A percentile compares a stretch with the other conserved stretches of the same genome.
Evolutionary conservation across 2,329 filamentous ascomycete species (phyloP).

Genomic region (Talaromyces sp.): DNA sequence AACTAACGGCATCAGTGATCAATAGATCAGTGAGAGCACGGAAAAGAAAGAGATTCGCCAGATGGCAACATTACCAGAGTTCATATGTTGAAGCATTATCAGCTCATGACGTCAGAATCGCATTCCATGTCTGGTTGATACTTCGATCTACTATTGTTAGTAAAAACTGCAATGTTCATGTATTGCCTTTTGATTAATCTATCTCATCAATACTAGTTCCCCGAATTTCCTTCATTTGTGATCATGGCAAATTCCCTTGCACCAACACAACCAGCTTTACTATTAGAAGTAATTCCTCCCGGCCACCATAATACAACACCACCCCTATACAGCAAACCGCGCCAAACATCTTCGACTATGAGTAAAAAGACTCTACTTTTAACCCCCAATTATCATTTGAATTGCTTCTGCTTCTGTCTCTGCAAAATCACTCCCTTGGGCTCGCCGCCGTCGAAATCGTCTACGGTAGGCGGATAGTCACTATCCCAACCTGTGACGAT

Average conservation of each 20-base stretch:
- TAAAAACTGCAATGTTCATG: neutral
- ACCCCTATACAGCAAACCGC: neutral
- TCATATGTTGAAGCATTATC: neutral
- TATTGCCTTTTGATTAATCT: neutral
- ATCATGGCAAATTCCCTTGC: neutral
- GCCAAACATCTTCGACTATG: neutral
- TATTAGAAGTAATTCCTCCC: neutral
- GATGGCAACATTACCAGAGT: neutral
- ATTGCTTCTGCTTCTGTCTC: neutral
- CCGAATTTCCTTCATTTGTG: neutral
- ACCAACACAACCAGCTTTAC: neutral
- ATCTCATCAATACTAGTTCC: neutral
- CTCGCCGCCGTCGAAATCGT: constrained; percentile 19
- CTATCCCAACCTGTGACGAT: constrained; percentile 14
- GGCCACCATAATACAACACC: neutral
- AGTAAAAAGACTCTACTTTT: neutral
- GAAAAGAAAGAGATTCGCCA: neutral
- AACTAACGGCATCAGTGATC: neutral
- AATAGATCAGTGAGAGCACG: neutral
- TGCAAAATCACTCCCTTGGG: constrained; percentile 6
- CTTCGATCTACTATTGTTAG: neutral
- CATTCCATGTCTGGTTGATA: neutral
- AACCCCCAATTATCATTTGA: neutral
- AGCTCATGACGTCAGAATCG: neutral
- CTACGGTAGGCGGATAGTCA: constrained; percentile 5